Conservation (phyloP, 441 rosid genomes). For the Pelargonium cotyledonis region DNA sequence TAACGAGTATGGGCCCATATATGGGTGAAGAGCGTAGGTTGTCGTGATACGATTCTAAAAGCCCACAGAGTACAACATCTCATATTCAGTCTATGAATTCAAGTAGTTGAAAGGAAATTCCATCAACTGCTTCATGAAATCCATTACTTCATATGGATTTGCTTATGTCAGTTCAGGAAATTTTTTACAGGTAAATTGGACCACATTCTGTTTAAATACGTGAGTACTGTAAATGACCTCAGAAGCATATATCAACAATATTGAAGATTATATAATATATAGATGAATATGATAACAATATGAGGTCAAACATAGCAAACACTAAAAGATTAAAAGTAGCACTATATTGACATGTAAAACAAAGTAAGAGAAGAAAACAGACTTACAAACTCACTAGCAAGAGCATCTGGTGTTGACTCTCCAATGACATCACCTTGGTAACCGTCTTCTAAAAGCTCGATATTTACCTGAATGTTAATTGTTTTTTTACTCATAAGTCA, state of each 20-base stretch:
- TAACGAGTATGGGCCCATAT: background rate
- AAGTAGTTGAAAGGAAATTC: background rate
- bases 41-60: background rate
- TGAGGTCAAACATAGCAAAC: background rate
- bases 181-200: background rate
- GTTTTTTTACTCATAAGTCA: conserved; percentile 10
- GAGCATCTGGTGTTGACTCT: conserved; percentile 82
- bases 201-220: background rate
- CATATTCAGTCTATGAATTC: background rate
- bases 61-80: background rate
- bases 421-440: conserved; percentile 79
- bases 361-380: conserved; percentile 16
- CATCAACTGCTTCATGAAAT: background rate
- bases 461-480: conserved; percentile 37
- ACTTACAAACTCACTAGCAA: conserved; percentile 82
- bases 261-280: too few species aligned
- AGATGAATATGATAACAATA: background rate
- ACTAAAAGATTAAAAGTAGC: background rate
- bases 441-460: conserved; percentile 70
- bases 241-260: too few species aligned
- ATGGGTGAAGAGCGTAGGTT: background rate
- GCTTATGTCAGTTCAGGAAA: background rate
- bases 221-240: too few species aligned
- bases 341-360: background rate
- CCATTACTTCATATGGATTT: background rate